Base-by-base conservation (phyloP, 2,329 filamentous ascomycete species). In the Zymoseptoria tritici region DNA sequence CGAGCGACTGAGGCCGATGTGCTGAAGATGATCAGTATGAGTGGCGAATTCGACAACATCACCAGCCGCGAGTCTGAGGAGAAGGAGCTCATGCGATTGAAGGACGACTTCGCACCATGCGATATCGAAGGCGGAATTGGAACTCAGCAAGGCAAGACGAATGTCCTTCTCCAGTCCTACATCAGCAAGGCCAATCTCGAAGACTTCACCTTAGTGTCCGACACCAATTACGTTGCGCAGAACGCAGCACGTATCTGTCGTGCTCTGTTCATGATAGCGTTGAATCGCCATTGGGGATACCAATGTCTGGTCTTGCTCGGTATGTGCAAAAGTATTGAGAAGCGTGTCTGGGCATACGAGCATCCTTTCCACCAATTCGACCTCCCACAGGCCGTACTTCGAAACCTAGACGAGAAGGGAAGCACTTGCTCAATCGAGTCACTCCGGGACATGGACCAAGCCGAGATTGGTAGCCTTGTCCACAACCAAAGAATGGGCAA, bases 311-410 rank as follows among this genome's bases (percentile, higher is more conserved):
- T 97, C 0, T 78, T 99, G 31, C 78, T 99, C 51, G 95, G 91
- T 0, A 80, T 99, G 64, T 95, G 92, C 74, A 97, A 97, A 76
- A 96, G 94, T 0, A 97, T 99, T 58, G 95, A 99, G 76, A 96
- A 91, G 76, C 87, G 91, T 60, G 87, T 96, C 9, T 99, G 94
- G 94, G 86, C 92, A 0, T 96, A 91, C 69, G 88, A 96, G 72
- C 94, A 99, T 72, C 94, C 94, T 0, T 86, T 99, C 54, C 89
- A 93, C 67, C 94, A 99, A 70, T 99, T 99, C 64, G 92, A 97
- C 61, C 79, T 99, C 1, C 88, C 93, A 0, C 86, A 88, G 66
- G 85, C 91, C 0, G 85, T 99, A 0, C 77, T 99, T 9, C 88
- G 87, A 56, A 89, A 96, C 64, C 80, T 99, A 3, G 91, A 97